Evolutionary conservation across 2,329 filamentous ascomycete species (phyloP), one percentile per base, ranked within the genome.

Genomic region (Didymella pinodella): DNA sequence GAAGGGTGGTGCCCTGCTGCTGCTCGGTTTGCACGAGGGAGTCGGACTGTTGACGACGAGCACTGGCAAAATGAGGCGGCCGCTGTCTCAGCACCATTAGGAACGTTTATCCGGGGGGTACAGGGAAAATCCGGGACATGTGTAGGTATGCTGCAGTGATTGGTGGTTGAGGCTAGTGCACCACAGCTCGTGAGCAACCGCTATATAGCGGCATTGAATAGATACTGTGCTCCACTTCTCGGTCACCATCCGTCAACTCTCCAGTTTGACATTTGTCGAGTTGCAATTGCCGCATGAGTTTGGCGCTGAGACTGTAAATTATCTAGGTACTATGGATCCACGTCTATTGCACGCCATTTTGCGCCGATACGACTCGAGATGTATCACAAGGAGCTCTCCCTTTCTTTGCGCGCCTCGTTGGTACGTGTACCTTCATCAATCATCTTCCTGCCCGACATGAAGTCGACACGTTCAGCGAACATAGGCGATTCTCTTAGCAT

Each of bases 1-100:
- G 46, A 48, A 48, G n/a, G 46, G 32, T 28, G 46, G 46, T 16
- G 46, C 16, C 28, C 34, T 32, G 28, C 20, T 32, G 28, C 20
- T 48, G 18, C 1, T 18, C 18, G 5, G 36, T 40, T 38, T 11
- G 18, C 36, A 40, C 16, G 8, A 20, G 18, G 7, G 3, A 11
- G 11, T 20, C 5, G 36, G 20, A 7, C 10, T 40, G 7, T 40
- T 20, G 36, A 40, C 34, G n/a, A 40, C 4, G 16, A 40, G 36
- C 36, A 20, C 36, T 40, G 7, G 18, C n/a, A 11, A 5, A 20
- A 40, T 10, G 18, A 20, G 7, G 7, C 36, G 18, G 18, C 6
- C 11, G 36, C 18, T 20, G 8, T 40, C 16, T 4, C 10, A 7
- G 8, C 7, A 11, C 36, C 36, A 20, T 20, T 20, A 12, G 36